A percentile compares a stretch with the other conserved stretches of the same genome.
Evolutionary conservation across 2,329 filamentous ascomycete species (phyloP).

Genomic region (Dactylella cylindrospora): DNA sequence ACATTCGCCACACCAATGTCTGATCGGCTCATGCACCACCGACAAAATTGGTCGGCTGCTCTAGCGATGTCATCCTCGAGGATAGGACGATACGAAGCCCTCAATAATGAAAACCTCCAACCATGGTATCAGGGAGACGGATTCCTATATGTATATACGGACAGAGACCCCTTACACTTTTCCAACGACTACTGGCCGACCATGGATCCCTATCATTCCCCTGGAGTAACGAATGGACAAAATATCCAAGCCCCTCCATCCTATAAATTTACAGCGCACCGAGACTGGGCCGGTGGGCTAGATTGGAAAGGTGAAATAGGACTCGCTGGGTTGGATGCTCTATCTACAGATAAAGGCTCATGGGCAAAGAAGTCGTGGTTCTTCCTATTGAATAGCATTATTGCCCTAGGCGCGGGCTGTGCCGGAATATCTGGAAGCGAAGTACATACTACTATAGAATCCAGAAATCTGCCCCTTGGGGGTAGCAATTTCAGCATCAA

Average conservation of each 20-base stretch:
- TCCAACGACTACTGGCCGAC: constrained; percentile 44
- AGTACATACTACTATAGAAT: constrained; percentile 40
- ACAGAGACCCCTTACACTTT: constrained; percentile 42
- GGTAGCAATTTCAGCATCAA: constrained; percentile 39
- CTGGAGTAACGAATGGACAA: constrained; percentile 44
- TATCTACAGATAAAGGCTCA: constrained; percentile 40
- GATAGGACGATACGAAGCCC: constrained; percentile 42
- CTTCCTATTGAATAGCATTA: constrained; percentile 44
- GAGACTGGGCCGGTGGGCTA: constrained; percentile 43
- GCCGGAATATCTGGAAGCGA: constrained; percentile 32
- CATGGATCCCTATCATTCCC: constrained; percentile 45
- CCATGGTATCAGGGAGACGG: constrained; percentile 45
- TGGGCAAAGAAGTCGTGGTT: constrained; percentile 44
- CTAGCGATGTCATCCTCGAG: constrained; percentile 43
- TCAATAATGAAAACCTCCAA: constrained; percentile 39
- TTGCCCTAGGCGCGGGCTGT: constrained; percentile 35
- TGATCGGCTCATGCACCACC: constrained; percentile 41
- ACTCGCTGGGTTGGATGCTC: constrained; percentile 37
- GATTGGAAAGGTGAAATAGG: constrained; percentile 40
- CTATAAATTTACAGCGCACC: constrained; percentile 40
- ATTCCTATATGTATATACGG: constrained; percentile 43
- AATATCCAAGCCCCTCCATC: constrained; percentile 21
- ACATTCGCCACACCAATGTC: constrained; percentile 41
- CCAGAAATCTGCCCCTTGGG: constrained; percentile 25
- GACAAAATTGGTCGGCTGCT: constrained; percentile 33